These are phyloP conservation scores for Fusarium pseudograminearum DNA, from an alignment of 2,329 filamentous ascomycete species.

Conservation along the genomic window DNA sequence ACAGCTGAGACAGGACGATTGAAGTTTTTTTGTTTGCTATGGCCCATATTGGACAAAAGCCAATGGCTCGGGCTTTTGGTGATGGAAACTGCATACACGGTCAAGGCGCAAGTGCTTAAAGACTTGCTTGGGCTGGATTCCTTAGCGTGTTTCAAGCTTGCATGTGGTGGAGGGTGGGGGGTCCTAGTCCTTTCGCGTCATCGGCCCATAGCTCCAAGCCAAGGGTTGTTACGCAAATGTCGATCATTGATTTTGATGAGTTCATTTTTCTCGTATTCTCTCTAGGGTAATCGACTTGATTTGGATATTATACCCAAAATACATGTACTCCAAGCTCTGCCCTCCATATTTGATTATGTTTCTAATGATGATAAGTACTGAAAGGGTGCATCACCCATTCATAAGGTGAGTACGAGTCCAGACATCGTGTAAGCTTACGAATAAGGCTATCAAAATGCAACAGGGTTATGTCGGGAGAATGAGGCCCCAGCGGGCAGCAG, in stretches of 20 bases:
- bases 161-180: conserved; percentile 4
- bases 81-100: neutral
- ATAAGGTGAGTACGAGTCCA: neutral
- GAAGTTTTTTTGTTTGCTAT: neutral
- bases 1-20: neutral
- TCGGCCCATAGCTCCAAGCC: conserved; percentile 17
- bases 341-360: neutral
- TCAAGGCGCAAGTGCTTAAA: conserved; percentile 10
- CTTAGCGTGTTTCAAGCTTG: conserved; percentile 42
- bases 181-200: conserved; percentile 25
- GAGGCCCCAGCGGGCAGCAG: neutral
- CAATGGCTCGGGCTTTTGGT: neutral
- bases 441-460: neutral
- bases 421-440: neutral
- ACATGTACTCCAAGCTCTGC: neutral
- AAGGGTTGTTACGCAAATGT: conserved; percentile 19
- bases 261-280: neutral
- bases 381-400: neutral
- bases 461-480: neutral
- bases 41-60: neutral
- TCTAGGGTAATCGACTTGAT: conserved; percentile 24
- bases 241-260: conserved; percentile 21
- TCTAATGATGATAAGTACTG: neutral
- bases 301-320: neutral
- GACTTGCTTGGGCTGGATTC: conserved; percentile 6